Conservation (phyloP, 1,139 yeast species). For the Pneumocystis sp. region DNA sequence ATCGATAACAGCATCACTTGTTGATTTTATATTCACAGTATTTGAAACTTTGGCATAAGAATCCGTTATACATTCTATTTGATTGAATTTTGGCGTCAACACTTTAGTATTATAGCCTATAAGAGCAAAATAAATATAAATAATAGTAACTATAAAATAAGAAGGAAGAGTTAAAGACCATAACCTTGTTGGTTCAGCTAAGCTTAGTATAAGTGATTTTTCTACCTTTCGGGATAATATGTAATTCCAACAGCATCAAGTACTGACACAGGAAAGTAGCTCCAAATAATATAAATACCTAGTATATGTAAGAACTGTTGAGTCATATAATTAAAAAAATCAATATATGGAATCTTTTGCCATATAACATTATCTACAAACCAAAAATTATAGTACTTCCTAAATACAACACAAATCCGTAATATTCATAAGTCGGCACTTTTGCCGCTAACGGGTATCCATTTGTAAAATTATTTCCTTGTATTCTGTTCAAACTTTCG, state of each 20-base stretch:
- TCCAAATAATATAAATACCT: slow-evolving; percentile 48
- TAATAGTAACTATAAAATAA: slow-evolving; percentile 51
- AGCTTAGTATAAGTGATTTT: not conserved
- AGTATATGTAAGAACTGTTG: not conserved
- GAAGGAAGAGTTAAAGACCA: slow-evolving; percentile 74
- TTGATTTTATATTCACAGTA: slow-evolving; percentile 32
- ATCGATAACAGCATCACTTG: slow-evolving; percentile 77
- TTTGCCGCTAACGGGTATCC: not conserved
- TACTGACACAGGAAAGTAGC: slow-evolving; percentile 43
- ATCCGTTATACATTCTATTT: slow-evolving; percentile 53
- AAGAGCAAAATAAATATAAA: slow-evolving; percentile 54
- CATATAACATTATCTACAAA: not conserved
- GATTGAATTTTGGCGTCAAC: slow-evolving; percentile 44
- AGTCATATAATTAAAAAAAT: not conserved
- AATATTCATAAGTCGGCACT: slow-evolving; percentile 14
- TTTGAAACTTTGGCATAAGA: slow-evolving; percentile 33
- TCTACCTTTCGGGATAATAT: slow-evolving; percentile 54
- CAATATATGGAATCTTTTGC: not conserved
- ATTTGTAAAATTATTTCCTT: not conserved
- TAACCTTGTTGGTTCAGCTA: slow-evolving; percentile 28
- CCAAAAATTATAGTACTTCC: slow-evolving; percentile 9
- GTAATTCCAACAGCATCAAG: slow-evolving; percentile 42
- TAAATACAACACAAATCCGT: slow-evolving; percentile 12
- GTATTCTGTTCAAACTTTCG: not conserved
- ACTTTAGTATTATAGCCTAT: slow-evolving; percentile 62